Percentiles rank a stretch among this genome's conserved stretches.
phyloP scores from a whole-genome alignment of 1,284 basidiomycete genomes.

The Coriolopsis trogii region DNA sequence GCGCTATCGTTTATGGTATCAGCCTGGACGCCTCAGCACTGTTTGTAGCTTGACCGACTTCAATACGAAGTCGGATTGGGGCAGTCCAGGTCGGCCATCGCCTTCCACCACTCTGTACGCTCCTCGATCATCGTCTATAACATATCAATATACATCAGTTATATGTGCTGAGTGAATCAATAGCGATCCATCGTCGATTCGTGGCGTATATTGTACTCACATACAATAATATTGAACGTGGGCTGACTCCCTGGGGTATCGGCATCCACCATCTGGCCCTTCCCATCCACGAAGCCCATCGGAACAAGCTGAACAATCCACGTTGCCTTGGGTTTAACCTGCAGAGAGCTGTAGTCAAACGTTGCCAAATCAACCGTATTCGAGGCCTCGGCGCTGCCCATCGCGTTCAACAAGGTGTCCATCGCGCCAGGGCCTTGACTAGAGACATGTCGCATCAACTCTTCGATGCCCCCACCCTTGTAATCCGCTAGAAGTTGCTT shows the following conservation, averaged over 20 bases:
- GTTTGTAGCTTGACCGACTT: slow-evolving; percentile 22
- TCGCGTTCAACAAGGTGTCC: slow-evolving; percentile 5
- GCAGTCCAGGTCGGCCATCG: slow-evolving; percentile 27
- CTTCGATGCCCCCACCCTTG: slow-evolving; percentile 3
- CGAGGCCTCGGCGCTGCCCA: background rate
- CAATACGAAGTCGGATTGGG: slow-evolving; percentile 33
- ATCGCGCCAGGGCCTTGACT: slow-evolving; percentile 10
- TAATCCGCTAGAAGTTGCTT: slow-evolving; percentile 2
- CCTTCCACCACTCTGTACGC: slow-evolving; percentile 16
- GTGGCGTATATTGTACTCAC: no score
- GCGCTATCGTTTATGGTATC: slow-evolving; percentile 20
- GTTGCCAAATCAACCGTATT: slow-evolving; percentile 24
- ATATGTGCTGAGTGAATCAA: background rate
- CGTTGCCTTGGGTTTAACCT: slow-evolving; percentile 32
- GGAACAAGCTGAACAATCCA: slow-evolving; percentile 36
- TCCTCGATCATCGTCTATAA: slow-evolving; percentile 28
- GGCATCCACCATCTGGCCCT: background rate
- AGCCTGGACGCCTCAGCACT: background rate
- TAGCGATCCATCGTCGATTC: no score
- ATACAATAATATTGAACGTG: slow-evolving; percentile 31
- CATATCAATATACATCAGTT: background rate
- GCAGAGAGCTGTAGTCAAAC: slow-evolving; percentile 32
- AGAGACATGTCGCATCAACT: slow-evolving; percentile 16
- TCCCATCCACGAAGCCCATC: slow-evolving; percentile 17
- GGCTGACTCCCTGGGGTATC: slow-evolving; percentile 24